Conservation (phyloP, 176 grass and related monocot species). For the Rhipidocladum racemiflorum region DNA sequence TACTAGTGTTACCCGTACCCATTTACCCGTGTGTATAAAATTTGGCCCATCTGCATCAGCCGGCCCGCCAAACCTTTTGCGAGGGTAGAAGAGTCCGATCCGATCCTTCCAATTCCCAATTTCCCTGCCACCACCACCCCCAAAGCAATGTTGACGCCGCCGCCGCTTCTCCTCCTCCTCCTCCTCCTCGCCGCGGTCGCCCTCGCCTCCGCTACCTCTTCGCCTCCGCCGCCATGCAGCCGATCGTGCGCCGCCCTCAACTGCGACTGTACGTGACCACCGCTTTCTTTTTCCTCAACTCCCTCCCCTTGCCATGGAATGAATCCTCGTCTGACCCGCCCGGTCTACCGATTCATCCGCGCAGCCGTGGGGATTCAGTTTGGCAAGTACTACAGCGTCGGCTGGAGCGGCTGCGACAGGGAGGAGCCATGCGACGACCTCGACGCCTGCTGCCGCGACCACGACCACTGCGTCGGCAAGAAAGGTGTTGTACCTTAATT, state of each 20-base stretch:
- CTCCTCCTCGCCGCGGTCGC: neutral
- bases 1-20: no score
- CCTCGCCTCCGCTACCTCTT: conserved; percentile 13
- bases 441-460: conserved; percentile 82
- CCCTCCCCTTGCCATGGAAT: no score
- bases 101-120: no score
- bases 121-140: no score
- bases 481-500: conserved; percentile 47
- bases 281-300: neutral
- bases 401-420: conserved; percentile 76
- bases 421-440: conserved; percentile 97
- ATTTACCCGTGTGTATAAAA: no score
- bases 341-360: neutral
- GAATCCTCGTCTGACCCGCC: neutral
- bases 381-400: conserved; percentile 83
- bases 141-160: neutral
- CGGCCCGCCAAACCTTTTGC: no score
- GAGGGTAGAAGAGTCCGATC: no score
- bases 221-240: conserved; percentile 55
- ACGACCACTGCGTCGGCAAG: conserved; percentile 80
- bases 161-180: neutral
- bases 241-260: conserved; percentile 68
- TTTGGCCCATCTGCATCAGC: no score
- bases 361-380: conserved; percentile 79
- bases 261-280: conserved; percentile 58